A percentile compares a stretch with the other conserved stretches of the same genome.
Conservation (phyloP, 108 stramenopile species). For the Craspedostauros australis region DNA sequence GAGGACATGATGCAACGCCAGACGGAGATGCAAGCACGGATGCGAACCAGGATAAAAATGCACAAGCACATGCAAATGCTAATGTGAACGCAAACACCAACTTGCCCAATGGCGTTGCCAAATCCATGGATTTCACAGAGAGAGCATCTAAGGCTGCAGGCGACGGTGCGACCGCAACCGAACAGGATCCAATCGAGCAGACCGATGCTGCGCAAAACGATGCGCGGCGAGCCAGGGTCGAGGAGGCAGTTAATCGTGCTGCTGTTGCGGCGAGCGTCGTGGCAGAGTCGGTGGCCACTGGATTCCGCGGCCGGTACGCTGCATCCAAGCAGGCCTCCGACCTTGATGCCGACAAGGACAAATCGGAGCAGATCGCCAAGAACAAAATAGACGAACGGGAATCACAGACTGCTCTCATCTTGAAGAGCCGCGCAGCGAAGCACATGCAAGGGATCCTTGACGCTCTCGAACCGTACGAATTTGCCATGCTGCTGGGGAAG, state of each 20-base stretch:
- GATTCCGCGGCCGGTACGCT: conserved; percentile 30
- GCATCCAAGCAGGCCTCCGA: background rate
- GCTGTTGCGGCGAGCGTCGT: conserved; percentile 17
- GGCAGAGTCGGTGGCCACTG: conserved; percentile 27
- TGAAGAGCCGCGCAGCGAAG: conserved; percentile 34
- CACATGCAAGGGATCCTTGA: conserved; percentile 47
- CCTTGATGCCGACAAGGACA: background rate
- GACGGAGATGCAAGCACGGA: background rate
- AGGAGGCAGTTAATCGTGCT: conserved; percentile 10
- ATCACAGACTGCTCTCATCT: conserved; percentile 43
- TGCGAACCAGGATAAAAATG: background rate
- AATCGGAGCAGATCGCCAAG: background rate
- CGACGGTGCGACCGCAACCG: background rate
- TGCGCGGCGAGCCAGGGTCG: background rate
- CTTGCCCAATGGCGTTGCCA: background rate
- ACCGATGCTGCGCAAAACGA: background rate
- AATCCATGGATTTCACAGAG: background rate
- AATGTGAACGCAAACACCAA: background rate
- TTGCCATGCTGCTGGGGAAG: conserved; percentile 64
- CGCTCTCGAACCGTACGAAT: conserved; percentile 48
- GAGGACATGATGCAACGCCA: background rate
- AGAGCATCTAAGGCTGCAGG: background rate
- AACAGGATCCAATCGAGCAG: background rate
- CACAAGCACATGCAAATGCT: conserved; percentile 1
- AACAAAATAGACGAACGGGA: conserved; percentile 6